Evolutionary conservation across 2,329 filamentous ascomycete species (phyloP), one percentile per base, ranked within the genome.

Genomic region (Fusarium liriodendri): DNA sequence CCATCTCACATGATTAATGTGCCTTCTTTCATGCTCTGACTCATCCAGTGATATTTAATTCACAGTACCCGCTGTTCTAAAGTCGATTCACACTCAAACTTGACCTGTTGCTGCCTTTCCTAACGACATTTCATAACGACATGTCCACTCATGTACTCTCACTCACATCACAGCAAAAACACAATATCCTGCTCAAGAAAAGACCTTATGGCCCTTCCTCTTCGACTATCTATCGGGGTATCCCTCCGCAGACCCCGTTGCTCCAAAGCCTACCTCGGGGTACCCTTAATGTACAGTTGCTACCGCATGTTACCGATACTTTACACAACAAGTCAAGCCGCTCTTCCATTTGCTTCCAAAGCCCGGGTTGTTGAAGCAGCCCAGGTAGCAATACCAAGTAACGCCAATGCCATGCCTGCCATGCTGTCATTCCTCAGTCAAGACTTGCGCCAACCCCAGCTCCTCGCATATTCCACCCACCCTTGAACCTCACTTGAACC

Each of bases 351-450:
- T 76, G 62, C 67, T 67, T 68, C 64, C 71, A 62, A 61, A 70
- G 62, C 60, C 64, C 55, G 63, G 57, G 58, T 67, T 54, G 37
- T 55, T 63, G 27, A 68, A 73, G 47, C 59, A 66, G 61, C 69
- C 76, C 27, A 20, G 47, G 47, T 74, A 62, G 59, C 66, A 61
- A 69, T 72, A 65, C 72, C 76, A 57, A 64, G 77, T 71, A 79
- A 79, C 81, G 81, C 81, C 81, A 69, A 76, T 79, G 79, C 81
- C 80, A 83, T 82, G 80, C 80, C 80, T 50, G 25, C 45, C 79
- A 79, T 80, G 74, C 74, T 75, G 64, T 77, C 74, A 69, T 80
- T 70, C 70, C 74, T 29, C 71, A 69, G 72, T 73, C 63, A 71
- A 70, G 61, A 58, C 58, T 72, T 73, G 68, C 76, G 65, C 69